These are phyloP conservation scores for Aureobasidium sp. DNA, from an alignment of 2,329 filamentous ascomycete genomes.

Conservation along the genomic window DNA sequence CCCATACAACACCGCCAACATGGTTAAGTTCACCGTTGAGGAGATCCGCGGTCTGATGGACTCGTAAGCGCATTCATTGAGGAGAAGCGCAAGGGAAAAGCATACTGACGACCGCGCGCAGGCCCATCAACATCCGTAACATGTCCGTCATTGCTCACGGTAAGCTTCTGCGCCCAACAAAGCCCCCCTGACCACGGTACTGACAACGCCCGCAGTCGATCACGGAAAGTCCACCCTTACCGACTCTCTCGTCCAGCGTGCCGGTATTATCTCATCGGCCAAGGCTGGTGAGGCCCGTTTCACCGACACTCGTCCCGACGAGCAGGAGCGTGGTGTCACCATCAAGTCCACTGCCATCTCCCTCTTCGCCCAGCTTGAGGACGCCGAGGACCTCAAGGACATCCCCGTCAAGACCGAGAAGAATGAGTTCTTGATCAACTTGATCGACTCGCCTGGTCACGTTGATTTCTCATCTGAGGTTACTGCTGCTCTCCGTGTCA, in stretches of 20 bases:
- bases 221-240: constrained; percentile 99
- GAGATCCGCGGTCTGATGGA: constrained; percentile 76
- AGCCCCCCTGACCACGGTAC: neutral
- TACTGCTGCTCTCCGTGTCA: constrained; percentile 98
- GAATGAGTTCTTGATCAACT: constrained; percentile 98
- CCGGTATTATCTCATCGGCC: constrained; percentile 97
- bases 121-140: constrained; percentile 73
- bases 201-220: constrained; percentile 57
- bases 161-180: constrained; percentile 32
- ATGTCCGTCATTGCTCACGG: constrained; percentile 99
- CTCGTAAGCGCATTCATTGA: neutral
- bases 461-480: constrained; percentile 99
- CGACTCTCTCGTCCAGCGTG: constrained; percentile 98
- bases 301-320: constrained; percentile 93
- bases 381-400: constrained; percentile 87
- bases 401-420: constrained; percentile 84
- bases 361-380: constrained; percentile 77
- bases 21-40: constrained; percentile 99
- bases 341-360: constrained; percentile 99
- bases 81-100: neutral
- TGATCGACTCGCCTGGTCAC: constrained; percentile 99
- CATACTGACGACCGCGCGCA: constrained; percentile 31
- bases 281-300: constrained; percentile 95
- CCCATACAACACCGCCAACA: constrained; percentile 71
- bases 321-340: constrained; percentile 99